phyloP scores from a whole-genome alignment of 108 stramenopile genomes.

The Nitzschia putrida region DNA sequence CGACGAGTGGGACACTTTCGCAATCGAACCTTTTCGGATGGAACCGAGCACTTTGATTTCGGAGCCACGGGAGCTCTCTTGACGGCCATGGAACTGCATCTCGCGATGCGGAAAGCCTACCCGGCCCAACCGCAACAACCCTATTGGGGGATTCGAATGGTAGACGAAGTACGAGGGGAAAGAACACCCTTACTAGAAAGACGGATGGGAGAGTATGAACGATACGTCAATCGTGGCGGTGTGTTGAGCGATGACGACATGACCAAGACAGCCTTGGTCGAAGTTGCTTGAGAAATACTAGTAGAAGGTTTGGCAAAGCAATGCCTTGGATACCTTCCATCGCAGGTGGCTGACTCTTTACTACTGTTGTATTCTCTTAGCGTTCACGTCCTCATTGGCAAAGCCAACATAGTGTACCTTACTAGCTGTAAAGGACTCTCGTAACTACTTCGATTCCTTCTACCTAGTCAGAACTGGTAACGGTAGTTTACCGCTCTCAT shows the following conservation, averaged over 20 bases:
- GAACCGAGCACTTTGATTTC: slow-evolving; percentile 63
- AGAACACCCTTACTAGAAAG: slow-evolving; percentile 45
- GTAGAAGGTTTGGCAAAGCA: too few relatives aligned
- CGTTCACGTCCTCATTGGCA: too few relatives aligned
- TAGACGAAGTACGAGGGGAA: slow-evolving; percentile 56
- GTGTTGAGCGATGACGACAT: slow-evolving; percentile 71
- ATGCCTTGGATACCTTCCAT: too few relatives aligned
- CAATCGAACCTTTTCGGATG: slow-evolving; percentile 68
- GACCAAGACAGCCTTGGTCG: slow-evolving; percentile 26
- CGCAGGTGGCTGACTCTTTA: too few relatives aligned
- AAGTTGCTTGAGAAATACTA: slow-evolving; percentile 1
- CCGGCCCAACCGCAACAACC: slow-evolving; percentile 39
- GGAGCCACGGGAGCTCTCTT: slow-evolving; percentile 48
- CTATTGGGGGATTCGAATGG: slow-evolving; percentile 70
- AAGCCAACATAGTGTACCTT: too few relatives aligned
- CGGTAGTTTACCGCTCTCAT: too few relatives aligned
- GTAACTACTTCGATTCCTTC: too few relatives aligned
- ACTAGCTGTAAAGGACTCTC: too few relatives aligned
- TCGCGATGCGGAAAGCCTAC: slow-evolving; percentile 56
- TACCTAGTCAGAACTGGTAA: too few relatives aligned
- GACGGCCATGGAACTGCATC: slow-evolving; percentile 71
- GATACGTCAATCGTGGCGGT: slow-evolving; percentile 78
- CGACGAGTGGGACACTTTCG: slow-evolving; percentile 72
- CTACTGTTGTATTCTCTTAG: too few relatives aligned
- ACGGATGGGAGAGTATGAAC: slow-evolving; percentile 64